Percentiles rank a stretch among this genome's conserved stretches.
Evolutionary conservation across 208 protist species (phyloP).

Genomic region (Leishmania tarentolae): DNA sequence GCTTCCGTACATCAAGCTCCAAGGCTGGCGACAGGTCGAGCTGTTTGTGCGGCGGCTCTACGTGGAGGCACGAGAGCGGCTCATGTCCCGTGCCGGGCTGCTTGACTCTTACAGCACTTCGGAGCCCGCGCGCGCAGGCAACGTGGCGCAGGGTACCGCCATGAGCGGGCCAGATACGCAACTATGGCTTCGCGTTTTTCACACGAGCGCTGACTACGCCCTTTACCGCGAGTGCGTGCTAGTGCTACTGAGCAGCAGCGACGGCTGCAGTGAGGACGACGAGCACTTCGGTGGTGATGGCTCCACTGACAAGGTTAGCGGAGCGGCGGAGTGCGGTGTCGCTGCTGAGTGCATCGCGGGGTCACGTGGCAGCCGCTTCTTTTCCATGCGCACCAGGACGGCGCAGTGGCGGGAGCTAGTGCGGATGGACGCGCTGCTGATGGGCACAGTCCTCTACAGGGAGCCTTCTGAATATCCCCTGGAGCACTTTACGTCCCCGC

Average conservation of each 20-base stretch:
- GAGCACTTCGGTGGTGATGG: not conserved
- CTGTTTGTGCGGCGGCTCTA: slow-evolving; percentile 54
- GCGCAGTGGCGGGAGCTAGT: slow-evolving; percentile 34
- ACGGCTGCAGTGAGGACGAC: not conserved
- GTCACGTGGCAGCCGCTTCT: slow-evolving; percentile 18
- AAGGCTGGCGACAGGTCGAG: slow-evolving; percentile 62
- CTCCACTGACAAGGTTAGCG: not conserved
- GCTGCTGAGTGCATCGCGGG: slow-evolving; percentile 15
- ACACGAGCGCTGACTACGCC: slow-evolving; percentile 29
- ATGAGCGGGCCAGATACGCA: not conserved
- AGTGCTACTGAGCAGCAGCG: slow-evolving; percentile 17
- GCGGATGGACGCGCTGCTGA: slow-evolving; percentile 31
- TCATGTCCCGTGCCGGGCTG: slow-evolving; percentile 28
- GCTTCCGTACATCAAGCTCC: slow-evolving; percentile 50
- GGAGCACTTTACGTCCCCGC: slow-evolving; percentile 12
- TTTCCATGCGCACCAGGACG: slow-evolving; percentile 4
- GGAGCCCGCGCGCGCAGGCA: not conserved
- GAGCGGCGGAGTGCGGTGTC: not conserved
- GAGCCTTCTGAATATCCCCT: slow-evolving; percentile 35
- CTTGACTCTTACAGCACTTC: not conserved
- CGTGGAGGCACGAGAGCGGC: slow-evolving; percentile 49
- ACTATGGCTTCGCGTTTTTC: slow-evolving; percentile 32
- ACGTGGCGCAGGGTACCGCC: not conserved
- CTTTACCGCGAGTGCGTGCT: slow-evolving; percentile 56
- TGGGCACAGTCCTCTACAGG: slow-evolving; percentile 13